Base-by-base conservation (phyloP, 306 rosid genomes). In the Cicer pinnatifidum region DNA sequence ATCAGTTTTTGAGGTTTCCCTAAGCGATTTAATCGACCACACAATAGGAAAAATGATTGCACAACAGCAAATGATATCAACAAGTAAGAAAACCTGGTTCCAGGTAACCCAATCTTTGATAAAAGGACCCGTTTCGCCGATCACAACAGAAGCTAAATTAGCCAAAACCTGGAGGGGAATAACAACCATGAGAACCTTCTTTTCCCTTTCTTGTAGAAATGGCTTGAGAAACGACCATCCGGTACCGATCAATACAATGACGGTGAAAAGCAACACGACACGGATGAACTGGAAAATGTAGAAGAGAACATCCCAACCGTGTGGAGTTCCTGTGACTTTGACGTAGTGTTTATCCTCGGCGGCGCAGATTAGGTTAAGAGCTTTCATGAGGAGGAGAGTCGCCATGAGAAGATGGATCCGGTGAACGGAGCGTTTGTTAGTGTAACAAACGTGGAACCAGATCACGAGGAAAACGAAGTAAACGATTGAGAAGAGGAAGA, bases 141-240 rank as follows among this genome's bases (percentile, higher is more conserved):
- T 89, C 40, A 92, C 87, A 13, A 92, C 82, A 16, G 97, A 89
- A 6, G 97, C 97, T 9, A 88, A 8, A 11, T 92, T 92, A 1
- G 97, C 97, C 43, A 92, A 35, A 6, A 92, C 96, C 82, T 92
- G 97, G 3, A 92, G 92, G 6, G 96, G 97, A 75, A 92, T 88
- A 68, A 92, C 97, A 53, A 89, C 79, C 92, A 92, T 92, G 78
- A 92, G 82, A 45, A 92, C 96, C 85, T 89, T 92, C 88, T 92
- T 89, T 75, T 92, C 97, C 82, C 78, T 83, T 70, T 92, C 97
- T 39, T 92, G 96, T 79, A 92, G 75, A 46, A 89, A 92, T 0
- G 97, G 97, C 69, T 89, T 89, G 72, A 92, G 72, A 57, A 92
- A 89, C 4, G 97, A 92, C 97, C 97, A 92, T 1, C 97, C 97